phyloP scores from a whole-genome alignment of 139 green algal genomes.

The Picochlorum costavermella region DNA sequence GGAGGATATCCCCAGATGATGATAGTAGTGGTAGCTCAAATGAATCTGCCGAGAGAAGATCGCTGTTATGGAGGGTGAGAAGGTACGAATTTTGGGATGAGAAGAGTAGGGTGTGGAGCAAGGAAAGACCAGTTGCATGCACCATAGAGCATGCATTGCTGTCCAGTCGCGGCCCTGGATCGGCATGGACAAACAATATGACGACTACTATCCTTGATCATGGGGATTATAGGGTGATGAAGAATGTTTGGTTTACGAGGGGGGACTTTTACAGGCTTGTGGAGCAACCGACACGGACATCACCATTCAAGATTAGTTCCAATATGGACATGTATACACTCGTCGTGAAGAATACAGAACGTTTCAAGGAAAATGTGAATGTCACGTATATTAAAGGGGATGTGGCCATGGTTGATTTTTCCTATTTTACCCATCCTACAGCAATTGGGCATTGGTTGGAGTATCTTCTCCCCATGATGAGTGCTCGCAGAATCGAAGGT shows the following conservation, averaged over 20 bases:
- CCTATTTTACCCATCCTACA: conserved; percentile 80
- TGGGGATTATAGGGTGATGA: conserved; percentile 36
- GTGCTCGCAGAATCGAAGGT: conserved; percentile 25
- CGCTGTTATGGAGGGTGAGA: conserved; percentile 26
- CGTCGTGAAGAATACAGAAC: conserved; percentile 30
- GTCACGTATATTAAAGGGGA: conserved; percentile 49
- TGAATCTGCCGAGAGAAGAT: not conserved
- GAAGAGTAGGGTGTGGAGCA: conserved; percentile 24
- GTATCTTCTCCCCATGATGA: conserved; percentile 73
- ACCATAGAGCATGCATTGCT: conserved; percentile 8
- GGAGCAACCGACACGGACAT: conserved; percentile 34
- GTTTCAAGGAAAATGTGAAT: conserved; percentile 25
- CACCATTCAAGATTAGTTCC: conserved; percentile 38
- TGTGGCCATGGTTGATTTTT: conserved; percentile 79
- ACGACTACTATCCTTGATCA: conserved; percentile 42
- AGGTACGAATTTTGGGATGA: conserved; percentile 59
- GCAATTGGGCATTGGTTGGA: conserved; percentile 83
- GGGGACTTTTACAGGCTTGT: conserved; percentile 60
- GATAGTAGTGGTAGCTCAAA: not conserved
- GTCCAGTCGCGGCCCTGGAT: no score
- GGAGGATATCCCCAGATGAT: conserved; percentile 22
- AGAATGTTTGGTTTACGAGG: conserved; percentile 69
- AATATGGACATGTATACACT: conserved; percentile 44
- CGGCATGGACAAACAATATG: no score
- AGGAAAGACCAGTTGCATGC: conserved; percentile 41